Percentiles rank a stretch among this genome's conserved stretches.
phyloP scores from a whole-genome alignment of 2,329 filamentous ascomycete species.

The Pseudogymnoascus sp. region DNA sequence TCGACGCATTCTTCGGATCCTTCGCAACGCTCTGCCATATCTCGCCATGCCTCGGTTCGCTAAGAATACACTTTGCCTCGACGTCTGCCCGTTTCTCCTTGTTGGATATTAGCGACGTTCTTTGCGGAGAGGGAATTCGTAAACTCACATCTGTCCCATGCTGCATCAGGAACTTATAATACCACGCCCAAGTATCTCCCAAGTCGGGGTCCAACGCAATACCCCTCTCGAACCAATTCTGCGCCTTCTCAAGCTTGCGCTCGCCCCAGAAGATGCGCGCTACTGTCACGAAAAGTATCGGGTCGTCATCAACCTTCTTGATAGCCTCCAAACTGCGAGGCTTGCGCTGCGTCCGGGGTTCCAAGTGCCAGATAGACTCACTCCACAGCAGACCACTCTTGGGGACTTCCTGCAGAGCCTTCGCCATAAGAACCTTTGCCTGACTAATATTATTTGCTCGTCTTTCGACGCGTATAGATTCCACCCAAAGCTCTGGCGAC shows the following conservation, averaged over 20 bases:
- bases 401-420: slow-evolving; percentile 84
- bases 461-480: slow-evolving; percentile 87
- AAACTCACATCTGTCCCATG: slow-evolving; percentile 68
- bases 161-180: slow-evolving; percentile 84
- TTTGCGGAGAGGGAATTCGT: not conserved
- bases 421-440: slow-evolving; percentile 87
- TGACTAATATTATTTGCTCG: slow-evolving; percentile 75
- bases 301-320: slow-evolving; percentile 91
- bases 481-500: slow-evolving; percentile 76
- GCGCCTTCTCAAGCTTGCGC: slow-evolving; percentile 83
- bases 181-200: slow-evolving; percentile 97
- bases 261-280: slow-evolving; percentile 96
- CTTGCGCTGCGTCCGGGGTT: slow-evolving; percentile 85
- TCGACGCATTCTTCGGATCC: slow-evolving; percentile 70
- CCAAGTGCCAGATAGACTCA: slow-evolving; percentile 92
- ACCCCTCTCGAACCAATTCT: slow-evolving; percentile 96
- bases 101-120: slow-evolving; percentile 12
- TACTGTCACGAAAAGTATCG: slow-evolving; percentile 80
- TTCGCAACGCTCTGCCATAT: slow-evolving; percentile 82
- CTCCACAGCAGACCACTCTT: slow-evolving; percentile 82
- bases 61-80: slow-evolving; percentile 67
- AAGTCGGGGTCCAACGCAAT: slow-evolving; percentile 77
- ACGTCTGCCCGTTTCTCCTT: slow-evolving; percentile 82
- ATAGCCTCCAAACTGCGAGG: slow-evolving; percentile 87
- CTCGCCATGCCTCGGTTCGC: slow-evolving; percentile 88